Evolutionary conservation across 306 rosid species (phyloP), one percentile per base, ranked within the genome.

Genomic region (Lathyrus sativus): DNA sequence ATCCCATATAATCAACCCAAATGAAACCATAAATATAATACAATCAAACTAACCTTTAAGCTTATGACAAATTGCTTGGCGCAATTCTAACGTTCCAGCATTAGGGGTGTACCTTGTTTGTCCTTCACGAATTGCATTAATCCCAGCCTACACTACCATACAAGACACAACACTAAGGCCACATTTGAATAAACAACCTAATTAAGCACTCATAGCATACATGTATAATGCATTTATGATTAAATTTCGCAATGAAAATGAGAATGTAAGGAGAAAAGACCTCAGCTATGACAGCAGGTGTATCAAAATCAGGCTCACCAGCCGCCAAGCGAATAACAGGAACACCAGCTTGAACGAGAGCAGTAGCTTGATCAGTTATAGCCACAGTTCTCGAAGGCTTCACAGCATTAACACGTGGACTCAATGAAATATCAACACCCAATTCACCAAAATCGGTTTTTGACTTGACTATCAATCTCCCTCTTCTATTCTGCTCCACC

Each of bases 301-400:
- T 95, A 59, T 88, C 97, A 35, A 95, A 95, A 82, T 95, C 96
- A 2, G 99, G 91, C 46, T 95, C 96, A 18, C 99, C 99, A 2
- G 97, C 95, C 2, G 99, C 90, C 31, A 95, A 71, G 8, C 90
- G 85, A 65, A 95, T 95, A 44, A 95, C 91, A 4, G 95, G 97
- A 22, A 95, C 76, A 2, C 99, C 99, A 2, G 99, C 90, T 64
- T 84, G 85, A n/a, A 77, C 87, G 7, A 95, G 97, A 49, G 96
- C 90, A 0, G 91, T 85, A 61, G 97, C 99, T 39, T 72, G 89
- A 78, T 95, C 99, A 22, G 86, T 88, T 13, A 95, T 87, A 24
- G 91, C 95, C 19, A 95, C 85, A 0, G 97, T 95, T 68, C 86
- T 95, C 0, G 99, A 87, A 69, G 97, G 99, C 46, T 88, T 85